Base-by-base conservation (phyloP, 2,329 filamentous ascomycete species). In the Apiospora kogelbergensis region DNA sequence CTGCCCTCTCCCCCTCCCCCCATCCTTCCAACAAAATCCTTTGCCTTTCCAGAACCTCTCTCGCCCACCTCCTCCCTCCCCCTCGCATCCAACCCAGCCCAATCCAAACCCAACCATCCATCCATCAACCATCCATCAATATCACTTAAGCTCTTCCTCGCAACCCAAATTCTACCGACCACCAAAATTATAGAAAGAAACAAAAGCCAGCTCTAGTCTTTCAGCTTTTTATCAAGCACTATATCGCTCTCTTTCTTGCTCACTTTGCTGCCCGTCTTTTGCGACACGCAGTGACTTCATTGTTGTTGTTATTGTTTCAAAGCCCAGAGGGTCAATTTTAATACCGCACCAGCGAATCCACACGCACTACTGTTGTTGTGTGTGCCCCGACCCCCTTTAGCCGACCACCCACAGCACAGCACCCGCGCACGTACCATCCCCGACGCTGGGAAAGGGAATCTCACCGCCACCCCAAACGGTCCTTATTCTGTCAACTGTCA, bases 1-100 rank as follows among this genome's bases (percentile, higher is more conserved):
- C 40, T 42, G 4, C 22, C 2, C 24, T 13, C 17, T 11, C 37
- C 63, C 24, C 22, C 17, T 11, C 37, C 63, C 22, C 30, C 63
- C 63, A 65, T 65, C 63, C 63, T 65, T 45, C 63, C 63, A 65
- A 65, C 63, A 65, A 65, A 65, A 65, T 65, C 63, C 24, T 30
- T 45, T 65, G 63, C 41, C 63, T 65, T 41, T 65, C 41, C 63
- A 65, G 63, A 44, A 65, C 53, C 63, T 42, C 37, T 44, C 37
- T 65, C 37, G 37, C 41, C 63, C 37, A 44, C 63, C 22, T 26
- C 40, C 63, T 45, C 41, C 22, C 41, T 44, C 41, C 63, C 63
- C 63, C 46, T 53, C 46, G 46, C 48, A 48, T 53, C 22, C 10
- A 26, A 60, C 37, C 53, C 53, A 60, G 26, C 30, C 53, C 53